Percentiles rank a stretch among this genome's conserved stretches.
phyloP scores from a whole-genome alignment of 306 rosid species.

The Cucumis cinereus region DNA sequence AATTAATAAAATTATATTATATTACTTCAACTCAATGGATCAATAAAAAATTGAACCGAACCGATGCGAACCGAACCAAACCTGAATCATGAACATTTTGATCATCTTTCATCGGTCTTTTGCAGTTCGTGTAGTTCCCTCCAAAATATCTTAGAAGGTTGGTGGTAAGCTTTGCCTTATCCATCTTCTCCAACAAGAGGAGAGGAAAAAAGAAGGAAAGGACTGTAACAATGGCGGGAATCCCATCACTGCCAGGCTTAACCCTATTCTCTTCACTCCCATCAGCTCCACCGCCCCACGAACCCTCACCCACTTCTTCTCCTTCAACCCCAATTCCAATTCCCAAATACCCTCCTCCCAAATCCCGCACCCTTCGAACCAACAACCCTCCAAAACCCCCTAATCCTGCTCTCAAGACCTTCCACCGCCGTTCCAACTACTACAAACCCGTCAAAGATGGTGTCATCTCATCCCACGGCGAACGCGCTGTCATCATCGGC shows the following conservation, averaged over 20 bases:
- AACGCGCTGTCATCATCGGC: conserved; percentile 65
- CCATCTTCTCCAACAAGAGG: neutral
- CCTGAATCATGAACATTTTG: too few species aligned
- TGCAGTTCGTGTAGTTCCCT: too few species aligned
- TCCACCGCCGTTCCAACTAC: conserved; percentile 62
- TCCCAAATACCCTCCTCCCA: conserved; percentile 38
- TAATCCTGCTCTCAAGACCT: conserved; percentile 45
- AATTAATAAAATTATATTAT: too few species aligned
- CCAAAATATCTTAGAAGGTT: neutral
- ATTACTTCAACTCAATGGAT: too few species aligned
- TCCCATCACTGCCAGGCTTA: conserved; percentile 41
- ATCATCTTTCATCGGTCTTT: too few species aligned
- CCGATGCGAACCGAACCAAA: too few species aligned
- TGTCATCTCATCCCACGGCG: conserved; percentile 43
- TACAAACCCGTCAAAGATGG: conserved; percentile 51
- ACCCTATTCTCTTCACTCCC: conserved; percentile 84
- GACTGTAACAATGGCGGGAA: conserved; percentile 28
- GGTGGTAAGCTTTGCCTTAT: neutral
- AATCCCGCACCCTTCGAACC: conserved; percentile 11
- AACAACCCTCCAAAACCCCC: conserved; percentile 8
- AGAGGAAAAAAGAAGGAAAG: neutral
- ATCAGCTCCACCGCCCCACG: conserved; percentile 26
- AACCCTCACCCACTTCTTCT: conserved; percentile 22
- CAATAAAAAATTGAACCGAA: too few species aligned
- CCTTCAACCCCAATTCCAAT: conserved; percentile 32